Evolutionary conservation across 2,329 filamentous ascomycete genomes (phyloP).

Genomic region (Pseudocercospora musae): DNA sequence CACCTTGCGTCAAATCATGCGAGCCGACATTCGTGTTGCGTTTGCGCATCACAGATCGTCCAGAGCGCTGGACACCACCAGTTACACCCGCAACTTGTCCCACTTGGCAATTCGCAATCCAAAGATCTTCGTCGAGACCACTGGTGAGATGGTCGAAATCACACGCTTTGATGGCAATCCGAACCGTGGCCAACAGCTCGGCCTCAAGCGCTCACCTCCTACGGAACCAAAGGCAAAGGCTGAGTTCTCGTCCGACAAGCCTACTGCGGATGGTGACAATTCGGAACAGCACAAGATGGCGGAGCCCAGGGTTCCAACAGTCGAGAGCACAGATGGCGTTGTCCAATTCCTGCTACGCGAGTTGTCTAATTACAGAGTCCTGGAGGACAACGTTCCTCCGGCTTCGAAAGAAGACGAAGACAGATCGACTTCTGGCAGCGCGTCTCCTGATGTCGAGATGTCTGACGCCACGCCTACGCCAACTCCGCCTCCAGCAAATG

Average conservation of each 20-base stretch:
- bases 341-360: slow-evolving; percentile 94
- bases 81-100: slow-evolving; percentile 73
- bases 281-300: slow-evolving; percentile 53
- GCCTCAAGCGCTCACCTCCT: slow-evolving; percentile 45
- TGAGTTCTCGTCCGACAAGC: slow-evolving; percentile 8
- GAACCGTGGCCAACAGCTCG: slow-evolving; percentile 52
- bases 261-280: slow-evolving; percentile 9
- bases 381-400: slow-evolving; percentile 73
- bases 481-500: slow-evolving; percentile 24
- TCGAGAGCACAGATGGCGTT: slow-evolving; percentile 91
- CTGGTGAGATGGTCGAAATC: slow-evolving; percentile 78
- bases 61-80: slow-evolving; percentile 62
- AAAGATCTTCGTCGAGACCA: slow-evolving; percentile 80
- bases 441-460: slow-evolving; percentile 40
- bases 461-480: slow-evolving; percentile 30
- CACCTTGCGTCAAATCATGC: slow-evolving; percentile 86
- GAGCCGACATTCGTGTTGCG: slow-evolving; percentile 76
- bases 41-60: slow-evolving; percentile 55
- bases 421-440: slow-evolving; percentile 33
- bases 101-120: slow-evolving; percentile 78
- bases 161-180: slow-evolving; percentile 55
- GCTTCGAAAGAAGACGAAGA: slow-evolving; percentile 39
- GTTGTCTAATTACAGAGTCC: slow-evolving; percentile 84
- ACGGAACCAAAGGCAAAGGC: not conserved
- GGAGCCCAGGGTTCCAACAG: slow-evolving; percentile 76